Evolutionary conservation across 2,329 filamentous ascomycete genomes (phyloP).

Genomic region (Cytospora chrysosperma): DNA sequence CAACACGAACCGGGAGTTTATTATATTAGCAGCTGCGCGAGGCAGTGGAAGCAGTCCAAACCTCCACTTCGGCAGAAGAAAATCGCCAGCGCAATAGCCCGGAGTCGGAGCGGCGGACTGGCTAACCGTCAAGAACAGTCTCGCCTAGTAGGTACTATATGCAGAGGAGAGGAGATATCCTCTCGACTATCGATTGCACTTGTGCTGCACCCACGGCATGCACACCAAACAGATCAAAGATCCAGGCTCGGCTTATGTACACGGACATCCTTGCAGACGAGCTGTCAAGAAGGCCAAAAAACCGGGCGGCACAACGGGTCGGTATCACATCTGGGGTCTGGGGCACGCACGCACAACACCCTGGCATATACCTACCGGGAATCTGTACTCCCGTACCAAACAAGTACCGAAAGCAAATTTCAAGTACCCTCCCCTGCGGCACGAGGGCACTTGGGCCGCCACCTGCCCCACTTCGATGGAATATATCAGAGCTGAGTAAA

Average conservation of each 20-base stretch:
- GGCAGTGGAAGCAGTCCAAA: constrained; percentile 9
- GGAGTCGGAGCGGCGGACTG: constrained; percentile 10
- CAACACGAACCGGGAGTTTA: constrained; percentile 15
- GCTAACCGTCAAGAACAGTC: background rate
- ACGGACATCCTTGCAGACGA: constrained; percentile 10
- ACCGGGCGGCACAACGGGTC: constrained; percentile 12
- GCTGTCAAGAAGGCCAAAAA: constrained; percentile 1
- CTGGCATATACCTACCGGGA: background rate
- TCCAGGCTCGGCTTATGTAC: constrained; percentile 2
- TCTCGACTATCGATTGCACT: background rate
- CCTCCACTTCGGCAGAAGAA: constrained; percentile 16
- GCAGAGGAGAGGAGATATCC: background rate
- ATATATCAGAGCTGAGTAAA: constrained; percentile 7
- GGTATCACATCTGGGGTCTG: constrained; percentile 13
- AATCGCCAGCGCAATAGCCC: background rate
- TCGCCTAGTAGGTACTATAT: background rate
- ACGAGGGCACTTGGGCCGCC: constrained; percentile 9
- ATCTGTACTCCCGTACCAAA: too few species aligned
- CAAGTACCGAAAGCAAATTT: constrained; percentile 10
- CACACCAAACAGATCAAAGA: constrained; percentile 1
- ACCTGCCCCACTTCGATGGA: constrained; percentile 8
- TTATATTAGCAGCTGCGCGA: constrained; percentile 10
- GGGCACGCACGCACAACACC: background rate
- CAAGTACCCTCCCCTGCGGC: constrained; percentile 15
- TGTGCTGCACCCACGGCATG: constrained; percentile 5